Evolutionary conservation across 352 stramenopile genomes (phyloP), one percentile per base, ranked within the genome.

Genomic region (Blastocystis sp.): DNA sequence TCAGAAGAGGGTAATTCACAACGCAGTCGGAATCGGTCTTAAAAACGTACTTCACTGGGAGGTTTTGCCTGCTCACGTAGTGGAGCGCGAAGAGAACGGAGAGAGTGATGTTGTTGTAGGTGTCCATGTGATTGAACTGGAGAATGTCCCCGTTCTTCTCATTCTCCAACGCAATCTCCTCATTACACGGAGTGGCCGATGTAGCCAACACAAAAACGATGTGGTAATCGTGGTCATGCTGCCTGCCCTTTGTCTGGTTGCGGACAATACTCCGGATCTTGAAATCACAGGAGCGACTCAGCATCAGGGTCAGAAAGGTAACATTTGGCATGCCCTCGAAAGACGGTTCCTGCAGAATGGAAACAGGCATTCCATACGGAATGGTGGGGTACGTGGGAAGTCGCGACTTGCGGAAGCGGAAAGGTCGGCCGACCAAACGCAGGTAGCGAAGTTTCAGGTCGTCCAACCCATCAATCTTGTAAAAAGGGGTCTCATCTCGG

Each of bases 11-110:
- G 28, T 84, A 84, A 34, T 84, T 84, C 34, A 84, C 74, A 28
- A 84, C 74, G 66, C 74, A 84, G 43, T 84, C 74, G 52, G 74
- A 84, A 52, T 84, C 74, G 1, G 74, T 84, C 56, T 84, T 84
- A 1, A 84, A 45, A 19, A 84, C 34, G 48, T 84, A 84, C 74
- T 52, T 28, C 21, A 84, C 34, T n/a, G 74, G 74, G 60, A 84
- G 74, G 66, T 59, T 66, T 10, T 69, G 21, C 9, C 69, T 69
- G 23, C 66, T 53, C 17, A 84, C 34, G 61, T 66, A 84, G 34
- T 84, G 74, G 17, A 84, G 34, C 19, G 74, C 17, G n/a, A 66
- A 69, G 9, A 84, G 52, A 56, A 84, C 74, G 43, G 74, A 84
- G 7, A 84, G 74, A 11, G 74, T 84, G 74, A 84, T 67, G 53